Conservation (phyloP, 1,139 yeast genomes). For the Sugiyamaella japonica region DNA sequence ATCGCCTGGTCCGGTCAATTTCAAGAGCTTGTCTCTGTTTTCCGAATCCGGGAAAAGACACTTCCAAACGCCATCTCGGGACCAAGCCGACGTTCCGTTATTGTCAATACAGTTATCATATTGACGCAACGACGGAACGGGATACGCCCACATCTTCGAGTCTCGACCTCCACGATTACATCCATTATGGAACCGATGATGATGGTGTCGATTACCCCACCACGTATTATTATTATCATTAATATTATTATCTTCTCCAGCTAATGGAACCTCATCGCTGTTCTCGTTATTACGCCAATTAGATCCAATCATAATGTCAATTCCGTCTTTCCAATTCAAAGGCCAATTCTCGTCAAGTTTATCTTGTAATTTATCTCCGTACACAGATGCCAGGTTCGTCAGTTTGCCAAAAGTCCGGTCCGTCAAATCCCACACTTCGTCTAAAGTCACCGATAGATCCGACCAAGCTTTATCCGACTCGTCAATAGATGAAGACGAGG, state of each 20-base stretch:
- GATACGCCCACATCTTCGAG: slow-evolving; percentile 46
- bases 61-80: slow-evolving; percentile 75
- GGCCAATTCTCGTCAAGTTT: slow-evolving; percentile 13
- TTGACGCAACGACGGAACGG: slow-evolving; percentile 60
- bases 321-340: slow-evolving; percentile 1
- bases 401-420: slow-evolving; percentile 26
- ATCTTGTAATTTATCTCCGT: slow-evolving; percentile 21
- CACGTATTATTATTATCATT: not conserved
- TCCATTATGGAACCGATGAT: not conserved
- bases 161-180: slow-evolving; percentile 9
- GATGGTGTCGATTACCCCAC: slow-evolving; percentile 1
- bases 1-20: slow-evolving; percentile 10
- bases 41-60: slow-evolving; percentile 65
- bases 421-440: slow-evolving; percentile 27
- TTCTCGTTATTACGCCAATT: slow-evolving; percentile 1
- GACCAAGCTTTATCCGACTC: slow-evolving; percentile 17
- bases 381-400: slow-evolving; percentile 20
- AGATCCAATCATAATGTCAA: slow-evolving; percentile 3
- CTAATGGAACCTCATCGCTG: not conserved
- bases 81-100: slow-evolving; percentile 77
- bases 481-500: not conserved
- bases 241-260: not conserved
- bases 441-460: slow-evolving; percentile 22
- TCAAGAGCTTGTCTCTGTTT: slow-evolving; percentile 14
- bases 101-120: slow-evolving; percentile 63